Base-by-base conservation (phyloP, 108 stramenopile species). In the Hondaea fermentalgiana region DNA sequence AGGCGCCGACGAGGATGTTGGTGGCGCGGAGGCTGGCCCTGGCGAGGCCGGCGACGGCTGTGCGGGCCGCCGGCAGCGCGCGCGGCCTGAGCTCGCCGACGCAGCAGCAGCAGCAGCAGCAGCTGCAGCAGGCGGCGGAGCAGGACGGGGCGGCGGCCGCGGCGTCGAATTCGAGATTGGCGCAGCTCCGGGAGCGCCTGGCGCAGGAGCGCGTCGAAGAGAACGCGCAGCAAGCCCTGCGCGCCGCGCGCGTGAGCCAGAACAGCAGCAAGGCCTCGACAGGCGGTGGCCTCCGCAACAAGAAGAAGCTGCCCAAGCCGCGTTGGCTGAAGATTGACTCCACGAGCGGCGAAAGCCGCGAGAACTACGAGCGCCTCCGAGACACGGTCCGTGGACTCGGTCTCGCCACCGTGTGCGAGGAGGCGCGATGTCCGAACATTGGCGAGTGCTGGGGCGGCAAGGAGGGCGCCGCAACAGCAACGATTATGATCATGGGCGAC, bases 401-500 rank as follows among this genome's bases (percentile, higher is more conserved):
- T 43, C 91, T 99, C 60, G 89, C 96, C 89, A 99, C 99, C 4
- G 99, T 99, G 29, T 99, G 98, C 91, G 98, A 98, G 90, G 98
- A 99, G 88, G 99, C 99, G 57, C 96, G 95, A 88, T 99, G 99
- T 90, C 99, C 99, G 47, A 99, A 99, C 93, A 96, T 98, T 87
- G 99, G 99, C 58, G 99, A 99, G 91, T 99, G 99, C 89, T 99
- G 99, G 99, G 96, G 95, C 91, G 99, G 99, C 8, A 57, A 88
- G 45, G 89, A 89, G 51, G 89, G 83, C 59, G 35, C 87, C 1
- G 99, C 98, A 10, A 99, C 98, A 4, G 99, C 97, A 19, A 99
- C 99, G 0, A 98, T 99, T 88, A 99, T 99, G 99, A 91, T 99
- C 28, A 89, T 99, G 93, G 99, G 99, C 5, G 99, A 99, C 90